Conservation (phyloP, 805 yeast genomes). For the Debaryomyces castellii region DNA sequence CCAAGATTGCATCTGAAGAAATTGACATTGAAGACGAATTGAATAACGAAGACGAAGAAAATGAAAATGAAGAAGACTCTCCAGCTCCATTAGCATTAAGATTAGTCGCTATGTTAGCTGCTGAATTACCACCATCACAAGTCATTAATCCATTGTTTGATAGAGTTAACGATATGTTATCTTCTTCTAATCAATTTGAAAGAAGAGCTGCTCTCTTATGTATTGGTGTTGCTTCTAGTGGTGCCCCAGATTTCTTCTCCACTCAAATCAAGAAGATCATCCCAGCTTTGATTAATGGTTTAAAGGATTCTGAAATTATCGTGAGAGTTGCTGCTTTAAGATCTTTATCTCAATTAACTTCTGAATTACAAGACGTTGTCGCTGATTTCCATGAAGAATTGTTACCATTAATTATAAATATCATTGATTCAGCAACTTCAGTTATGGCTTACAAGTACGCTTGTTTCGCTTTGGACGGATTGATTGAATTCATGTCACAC, state of each 20-base stretch:
- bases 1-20: conserved; percentile 75
- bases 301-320: conserved; percentile 68
- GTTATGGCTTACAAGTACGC: conserved; percentile 87
- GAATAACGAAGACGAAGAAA: conserved; percentile 81
- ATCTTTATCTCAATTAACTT: conserved; percentile 73
- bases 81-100: conserved; percentile 79
- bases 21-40: conserved; percentile 74
- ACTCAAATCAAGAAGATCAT: conserved; percentile 72
- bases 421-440: conserved; percentile 82
- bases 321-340: conserved; percentile 87
- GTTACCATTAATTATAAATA: conserved; percentile 81
- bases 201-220: conserved; percentile 86
- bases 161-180: conserved; percentile 53
- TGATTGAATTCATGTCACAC: conserved; percentile 86
- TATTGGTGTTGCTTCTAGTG: conserved; percentile 79
- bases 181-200: conserved; percentile 64
- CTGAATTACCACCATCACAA: conserved; percentile 89
- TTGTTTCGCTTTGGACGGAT: conserved; percentile 85
- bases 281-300: conserved; percentile 70
- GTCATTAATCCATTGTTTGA: conserved; percentile 79
- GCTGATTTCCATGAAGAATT: conserved; percentile 82
- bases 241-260: conserved; percentile 91
- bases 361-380: conserved; percentile 80
- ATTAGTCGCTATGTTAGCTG: conserved; percentile 72
- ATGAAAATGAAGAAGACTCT: conserved; percentile 87